Evolutionary conservation across 106 monocot genomes (phyloP).

Genomic region (Acorus calamus): DNA sequence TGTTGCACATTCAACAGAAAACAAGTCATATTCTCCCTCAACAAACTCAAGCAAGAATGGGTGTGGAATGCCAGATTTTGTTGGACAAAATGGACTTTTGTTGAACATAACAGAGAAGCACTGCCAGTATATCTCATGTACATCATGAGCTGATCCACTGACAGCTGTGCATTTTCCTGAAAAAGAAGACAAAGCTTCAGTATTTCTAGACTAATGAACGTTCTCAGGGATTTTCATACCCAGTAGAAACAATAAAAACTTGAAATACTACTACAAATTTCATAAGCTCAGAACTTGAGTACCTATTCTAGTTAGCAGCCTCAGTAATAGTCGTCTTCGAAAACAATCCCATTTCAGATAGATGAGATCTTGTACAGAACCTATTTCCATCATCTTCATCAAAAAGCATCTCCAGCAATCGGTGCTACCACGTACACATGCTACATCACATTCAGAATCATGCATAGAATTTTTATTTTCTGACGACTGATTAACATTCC

Average conservation of each 20-base stretch:
- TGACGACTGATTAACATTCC: not conserved
- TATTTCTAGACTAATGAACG: not conserved
- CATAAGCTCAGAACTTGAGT: conserved; percentile 1
- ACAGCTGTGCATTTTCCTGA: conserved; percentile 42
- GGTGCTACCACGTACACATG: conserved; percentile 3
- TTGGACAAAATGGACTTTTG: conserved; percentile 11
- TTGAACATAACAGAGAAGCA: conserved; percentile 48
- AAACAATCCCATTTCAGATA: conserved; percentile 43
- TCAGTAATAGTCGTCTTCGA: conserved; percentile 24
- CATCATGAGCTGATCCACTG: conserved; percentile 33
- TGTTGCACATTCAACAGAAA: conserved; percentile 51
- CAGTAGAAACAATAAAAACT: too few relatives aligned
- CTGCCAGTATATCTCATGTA: conserved; percentile 54
- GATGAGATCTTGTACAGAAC: conserved; percentile 34
- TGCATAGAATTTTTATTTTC: conserved; percentile 1
- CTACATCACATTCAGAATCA: conserved; percentile 7
- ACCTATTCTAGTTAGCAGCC: conserved; percentile 51
- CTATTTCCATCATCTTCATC: conserved; percentile 18
- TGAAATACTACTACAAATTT: not conserved
- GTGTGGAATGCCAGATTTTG: conserved; percentile 4
- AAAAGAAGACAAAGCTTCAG: conserved; percentile 15
- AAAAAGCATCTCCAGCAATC: conserved; percentile 56
- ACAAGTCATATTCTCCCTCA: conserved; percentile 29
- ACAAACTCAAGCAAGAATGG: conserved; percentile 35
- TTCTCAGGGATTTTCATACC: too few relatives aligned